Percentiles rank a stretch among this genome's conserved stretches.
Evolutionary conservation across 225 moss, liverwort and hornwort species (phyloP).

Genomic region (Climacium dendroides): DNA sequence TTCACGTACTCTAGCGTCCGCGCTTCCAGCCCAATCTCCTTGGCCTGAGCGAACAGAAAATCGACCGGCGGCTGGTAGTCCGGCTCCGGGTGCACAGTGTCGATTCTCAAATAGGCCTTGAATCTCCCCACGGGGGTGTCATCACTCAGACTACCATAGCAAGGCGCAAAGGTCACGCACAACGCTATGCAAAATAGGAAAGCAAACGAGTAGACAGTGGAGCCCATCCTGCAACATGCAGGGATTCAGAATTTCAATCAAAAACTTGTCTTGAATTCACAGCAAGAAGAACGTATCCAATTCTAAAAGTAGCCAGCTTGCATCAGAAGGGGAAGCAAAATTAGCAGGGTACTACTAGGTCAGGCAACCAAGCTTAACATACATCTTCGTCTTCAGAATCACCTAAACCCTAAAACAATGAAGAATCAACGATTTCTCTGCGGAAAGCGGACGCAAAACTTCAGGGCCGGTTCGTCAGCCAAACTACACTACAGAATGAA

Average conservation of each 20-base stretch:
- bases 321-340: neutral
- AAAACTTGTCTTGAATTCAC: neutral
- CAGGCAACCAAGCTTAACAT: neutral
- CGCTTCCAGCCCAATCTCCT: constrained; percentile 59
- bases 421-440: neutral
- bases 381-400: neutral
- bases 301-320: neutral
- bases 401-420: neutral
- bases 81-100: constrained; percentile 64
- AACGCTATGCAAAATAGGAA: constrained; percentile 1
- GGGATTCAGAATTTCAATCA: neutral
- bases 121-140: constrained; percentile 48
- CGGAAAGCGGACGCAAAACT: neutral
- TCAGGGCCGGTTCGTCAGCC: neutral
- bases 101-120: constrained; percentile 53
- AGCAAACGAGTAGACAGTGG: neutral
- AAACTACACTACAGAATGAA: neutral
- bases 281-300: neutral
- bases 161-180: neutral
- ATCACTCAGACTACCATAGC: neutral
- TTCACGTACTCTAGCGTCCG: constrained; percentile 39
- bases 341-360: neutral
- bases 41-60: constrained; percentile 54
- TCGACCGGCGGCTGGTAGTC: constrained; percentile 47
- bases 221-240: constrained; percentile 6